These are phyloP conservation scores for Syzygium oleosum DNA, from an alignment of 345 rosid genomes.

Conservation along the genomic window DNA sequence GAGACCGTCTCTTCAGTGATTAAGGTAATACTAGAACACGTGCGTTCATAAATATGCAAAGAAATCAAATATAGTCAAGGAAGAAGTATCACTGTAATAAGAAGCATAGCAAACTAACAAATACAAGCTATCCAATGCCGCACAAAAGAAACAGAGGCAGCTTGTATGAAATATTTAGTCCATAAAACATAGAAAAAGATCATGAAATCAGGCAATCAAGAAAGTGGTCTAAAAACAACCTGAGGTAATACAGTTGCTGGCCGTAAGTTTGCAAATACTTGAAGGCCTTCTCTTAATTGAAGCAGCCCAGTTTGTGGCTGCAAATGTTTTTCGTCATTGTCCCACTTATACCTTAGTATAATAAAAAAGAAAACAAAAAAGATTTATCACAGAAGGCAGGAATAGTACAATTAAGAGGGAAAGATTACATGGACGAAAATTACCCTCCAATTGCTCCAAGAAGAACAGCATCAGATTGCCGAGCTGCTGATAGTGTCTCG, in stretches of 20 bases:
- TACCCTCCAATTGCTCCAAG: constrained; percentile 99
- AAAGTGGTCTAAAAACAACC: constrained; percentile 21
- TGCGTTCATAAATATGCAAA: background rate
- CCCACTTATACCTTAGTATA: constrained; percentile 79
- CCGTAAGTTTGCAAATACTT: constrained; percentile 89
- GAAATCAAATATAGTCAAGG: background rate
- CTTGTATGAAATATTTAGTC: background rate
- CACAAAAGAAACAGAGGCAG: background rate
- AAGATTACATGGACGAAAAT: background rate
- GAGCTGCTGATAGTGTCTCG: constrained; percentile 81
- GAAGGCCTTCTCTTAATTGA: constrained; percentile 71
- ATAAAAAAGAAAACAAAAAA: background rate
- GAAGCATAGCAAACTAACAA: background rate
- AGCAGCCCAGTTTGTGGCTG: constrained; percentile 94
- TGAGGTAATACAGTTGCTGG: constrained; percentile 88
- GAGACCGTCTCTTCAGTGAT: background rate
- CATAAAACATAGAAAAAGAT: background rate
- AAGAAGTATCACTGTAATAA: background rate
- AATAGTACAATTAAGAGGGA: background rate
- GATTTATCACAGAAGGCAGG: background rate
- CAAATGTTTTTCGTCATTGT: constrained; percentile 73
- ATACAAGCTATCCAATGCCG: background rate
- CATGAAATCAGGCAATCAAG: background rate
- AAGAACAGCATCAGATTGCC: constrained; percentile 74
- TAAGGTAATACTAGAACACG: background rate